Evolutionary conservation across 192 early-diverging fungal species (phyloP).

Genomic region (Phlyctochytrium bullatum): DNA sequence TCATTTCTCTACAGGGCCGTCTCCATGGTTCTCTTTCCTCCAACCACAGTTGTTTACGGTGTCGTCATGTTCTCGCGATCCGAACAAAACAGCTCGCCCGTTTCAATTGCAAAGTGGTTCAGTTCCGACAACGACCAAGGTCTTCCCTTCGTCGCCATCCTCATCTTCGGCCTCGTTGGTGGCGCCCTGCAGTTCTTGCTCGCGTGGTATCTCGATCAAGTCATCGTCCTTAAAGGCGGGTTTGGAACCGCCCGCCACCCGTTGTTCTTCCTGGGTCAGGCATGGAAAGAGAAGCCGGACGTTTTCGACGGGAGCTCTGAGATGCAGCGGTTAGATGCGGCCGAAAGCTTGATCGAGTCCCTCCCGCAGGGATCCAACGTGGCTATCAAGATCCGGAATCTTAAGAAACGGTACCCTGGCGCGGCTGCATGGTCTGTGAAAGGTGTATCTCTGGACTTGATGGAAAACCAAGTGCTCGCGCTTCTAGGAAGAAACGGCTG

Average conservation of each 20-base stretch:
- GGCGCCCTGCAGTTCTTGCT: background rate
- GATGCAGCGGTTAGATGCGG: background rate
- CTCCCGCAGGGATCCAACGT: background rate
- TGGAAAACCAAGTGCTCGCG: constrained; percentile 43
- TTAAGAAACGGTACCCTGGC: background rate
- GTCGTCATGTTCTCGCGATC: background rate
- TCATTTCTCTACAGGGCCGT: background rate
- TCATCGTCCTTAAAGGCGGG: background rate
- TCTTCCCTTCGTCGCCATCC: background rate
- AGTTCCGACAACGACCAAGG: background rate
- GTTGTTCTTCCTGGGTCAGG: background rate
- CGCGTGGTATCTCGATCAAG: background rate
- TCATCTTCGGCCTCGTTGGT: background rate
- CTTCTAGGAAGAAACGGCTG: constrained; percentile 63
- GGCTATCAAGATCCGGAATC: background rate
- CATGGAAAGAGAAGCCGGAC: background rate
- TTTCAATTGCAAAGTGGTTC: background rate
- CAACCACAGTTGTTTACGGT: background rate
- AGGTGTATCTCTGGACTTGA: constrained; percentile 34
- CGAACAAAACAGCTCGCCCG: background rate
- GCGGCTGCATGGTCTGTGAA: background rate
- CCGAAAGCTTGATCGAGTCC: background rate
- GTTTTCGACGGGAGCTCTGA: background rate
- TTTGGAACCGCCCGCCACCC: background rate
- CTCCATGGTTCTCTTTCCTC: background rate